Evolutionary conservation across 2,329 filamentous ascomycete genomes (phyloP), one percentile per base, ranked within the genome.

Genomic region (Beauveria sp.): DNA sequence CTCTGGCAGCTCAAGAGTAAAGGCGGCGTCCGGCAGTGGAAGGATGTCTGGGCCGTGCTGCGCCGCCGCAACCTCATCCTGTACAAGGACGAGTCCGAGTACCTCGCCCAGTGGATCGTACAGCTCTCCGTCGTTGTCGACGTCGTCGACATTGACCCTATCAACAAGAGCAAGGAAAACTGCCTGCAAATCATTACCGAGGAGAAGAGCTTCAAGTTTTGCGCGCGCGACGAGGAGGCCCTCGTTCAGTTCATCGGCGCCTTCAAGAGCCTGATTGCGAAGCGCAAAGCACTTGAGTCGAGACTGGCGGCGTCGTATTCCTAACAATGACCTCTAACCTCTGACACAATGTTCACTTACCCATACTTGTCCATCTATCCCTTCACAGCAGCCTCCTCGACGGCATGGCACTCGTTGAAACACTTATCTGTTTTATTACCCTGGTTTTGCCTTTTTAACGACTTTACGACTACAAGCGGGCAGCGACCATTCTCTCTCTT

Each of bases 181-280:
- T 97, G 94, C 73, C 81, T 97, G 71, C 93, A 97, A 74, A 83
- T 97, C 68, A 96, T 99, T 69, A 90, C 89, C 41, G 93, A 97
- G 68, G 93, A 97, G 70, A 94, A 91, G 75, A 89, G 84, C 60
- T 90, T 88, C 67, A 84, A 87, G 34, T 89, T 94, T 65, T 90
- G 88, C 70, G 85, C 92, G 0, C 79, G 84, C 22, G 86, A 91
- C 68, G 94, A 99, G 72, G 91, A 97, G 68, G 80, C 83, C 1
- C 77, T 97, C 61, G 86, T 92, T 44, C 88, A 88, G 65, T 96
- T 91, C 77, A 80, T 99, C 1, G 94, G 93, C 2, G 90, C 92
- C 0, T 86, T 97, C 76, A 97, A 97, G 77, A 96, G 92, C 71
- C 76, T 93, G 61, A 76, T 94, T 46, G 83, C 86, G 44, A 91